Evolutionary conservation across 192 early-diverging fungal genomes (phyloP), one percentile per base, ranked within the genome.

Genomic region (Coemansia sp.): DNA sequence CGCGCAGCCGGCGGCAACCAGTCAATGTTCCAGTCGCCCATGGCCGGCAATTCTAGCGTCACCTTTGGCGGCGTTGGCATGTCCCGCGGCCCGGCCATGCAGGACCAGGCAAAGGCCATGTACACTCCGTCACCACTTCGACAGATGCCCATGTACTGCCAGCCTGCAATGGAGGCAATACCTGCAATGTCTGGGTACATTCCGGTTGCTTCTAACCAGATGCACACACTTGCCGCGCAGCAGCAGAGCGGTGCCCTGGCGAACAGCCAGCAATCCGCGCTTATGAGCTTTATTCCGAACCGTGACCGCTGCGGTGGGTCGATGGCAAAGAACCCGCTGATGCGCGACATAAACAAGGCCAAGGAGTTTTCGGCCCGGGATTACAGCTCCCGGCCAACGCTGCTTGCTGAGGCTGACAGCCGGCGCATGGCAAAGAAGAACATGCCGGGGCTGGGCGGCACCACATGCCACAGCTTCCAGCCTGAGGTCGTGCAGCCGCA

Each of bases 281-380:
- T 78, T 21, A 61, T 52, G 23, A 71, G 55, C 57, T 78, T 58
- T 62, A 78, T 78, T 30, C 75, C 75, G 2, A 44, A 55, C 10
- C 62, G 54, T 16, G 9, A 40, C 27, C 27, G 18, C 16, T 57
- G 51, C 27, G 21, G 38, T 24, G 69, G 75, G 6, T 64, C 75
- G 1, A 38, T 78, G 23, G 23, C 62, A 2, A 65, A 67, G 27
- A 78, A 78, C 29, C 75, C 75, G 18, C 65, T 78, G 27, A 78
- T 78, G 75, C 69, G 75, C 52, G 75, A 78, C 23, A 43, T 78
- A 42, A 78, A 72, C 62, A 71, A 72, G 51, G 55, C 60, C 33
- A 78, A 78, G 46, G 58, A 62, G 58, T 78, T 78, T 42, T 78
- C 75, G 2, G 65, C 69, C 11, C 60, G 55, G 35, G 75, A 78